Base-by-base conservation (phyloP, 169 alveolate genomes). In the Cryptosporidium meleagridis region DNA sequence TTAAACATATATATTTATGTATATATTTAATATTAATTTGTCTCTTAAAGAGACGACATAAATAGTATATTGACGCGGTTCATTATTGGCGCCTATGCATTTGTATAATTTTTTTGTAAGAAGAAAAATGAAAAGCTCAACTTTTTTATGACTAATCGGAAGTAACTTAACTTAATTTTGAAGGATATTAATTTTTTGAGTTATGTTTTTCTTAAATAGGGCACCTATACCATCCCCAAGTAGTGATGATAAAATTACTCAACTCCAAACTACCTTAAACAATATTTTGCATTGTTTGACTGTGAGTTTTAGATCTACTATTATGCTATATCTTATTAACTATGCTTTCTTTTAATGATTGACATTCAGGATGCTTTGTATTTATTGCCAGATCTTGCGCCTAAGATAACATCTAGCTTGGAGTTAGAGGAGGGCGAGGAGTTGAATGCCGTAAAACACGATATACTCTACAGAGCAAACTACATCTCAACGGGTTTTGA, bases 401-500 rank as follows among this genome's bases (percentile, higher is more conserved):
- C 89, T 21, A 41, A 26, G 26, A 55, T 80, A 9, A 44, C 89
- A 0, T 44, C 31, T 39, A 33, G 51, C 45, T 37, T 61, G n/a
- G 45, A 80, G 41, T 44, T 62, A 23, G 73, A 45, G 29, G 45
- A 59, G 16, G 12, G 37, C 26, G 68, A 62, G 18, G 89, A 33
- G 12, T 41, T 80, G 0, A 23, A 26, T 44, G 75, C 62, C 9
- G 69, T 31, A 3, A 80, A 41, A 29, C 68, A 65, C 12, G 89
- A 80, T 23, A 80, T 80, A 31, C 70, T 62, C 26, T 61, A 59
- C n/a, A 39, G 89, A 59, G 89, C 89, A 35, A 80, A 80, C n/a
- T 61, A 80, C 26, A 62, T 80, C n/a, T 37, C 80, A 18, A 21
- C 51, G 5, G 72, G 80, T 39, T 65, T 80, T 35, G 89, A 80